Conservation (phyloP, 495 filamentous ascomycete species). For the Lasiosphaeria ovina region DNA sequence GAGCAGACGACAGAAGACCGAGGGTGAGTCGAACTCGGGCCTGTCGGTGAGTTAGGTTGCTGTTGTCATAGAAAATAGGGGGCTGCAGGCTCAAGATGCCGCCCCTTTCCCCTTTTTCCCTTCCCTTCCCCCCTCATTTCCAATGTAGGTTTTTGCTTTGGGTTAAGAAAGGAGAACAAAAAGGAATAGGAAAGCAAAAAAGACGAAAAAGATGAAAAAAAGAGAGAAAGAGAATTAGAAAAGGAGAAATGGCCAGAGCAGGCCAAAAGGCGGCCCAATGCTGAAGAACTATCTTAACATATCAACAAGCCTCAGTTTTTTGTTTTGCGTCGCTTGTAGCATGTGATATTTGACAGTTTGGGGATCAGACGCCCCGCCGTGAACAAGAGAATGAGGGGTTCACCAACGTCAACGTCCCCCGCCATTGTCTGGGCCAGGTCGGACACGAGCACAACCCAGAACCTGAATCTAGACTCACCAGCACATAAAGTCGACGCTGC, state of each 20-base stretch:
- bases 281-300: no score
- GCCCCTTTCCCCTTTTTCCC: no score
- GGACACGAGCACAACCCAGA: background rate
- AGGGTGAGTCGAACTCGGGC: slow-evolving; percentile 67
- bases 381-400: background rate
- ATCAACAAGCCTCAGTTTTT: no score
- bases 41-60: slow-evolving; percentile 27
- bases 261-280: no score
- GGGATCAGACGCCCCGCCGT: no score
- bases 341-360: no score
- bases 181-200: background rate
- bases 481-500: slow-evolving; percentile 73
- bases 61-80: background rate
- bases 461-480: slow-evolving; percentile 45
- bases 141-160: background rate
- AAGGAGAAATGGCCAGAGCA: background rate
- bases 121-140: background rate
- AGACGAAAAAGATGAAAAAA: background rate
- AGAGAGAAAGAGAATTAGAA: background rate
- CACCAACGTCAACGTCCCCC: no score
- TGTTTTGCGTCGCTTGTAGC: no score
- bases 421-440: background rate
- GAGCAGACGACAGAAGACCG: slow-evolving; percentile 64
- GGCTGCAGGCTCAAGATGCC: background rate
- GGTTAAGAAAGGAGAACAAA: background rate